Evolutionary conservation across 2,329 filamentous ascomycete species (phyloP).

Genomic region (Madurella mycetomatis): DNA sequence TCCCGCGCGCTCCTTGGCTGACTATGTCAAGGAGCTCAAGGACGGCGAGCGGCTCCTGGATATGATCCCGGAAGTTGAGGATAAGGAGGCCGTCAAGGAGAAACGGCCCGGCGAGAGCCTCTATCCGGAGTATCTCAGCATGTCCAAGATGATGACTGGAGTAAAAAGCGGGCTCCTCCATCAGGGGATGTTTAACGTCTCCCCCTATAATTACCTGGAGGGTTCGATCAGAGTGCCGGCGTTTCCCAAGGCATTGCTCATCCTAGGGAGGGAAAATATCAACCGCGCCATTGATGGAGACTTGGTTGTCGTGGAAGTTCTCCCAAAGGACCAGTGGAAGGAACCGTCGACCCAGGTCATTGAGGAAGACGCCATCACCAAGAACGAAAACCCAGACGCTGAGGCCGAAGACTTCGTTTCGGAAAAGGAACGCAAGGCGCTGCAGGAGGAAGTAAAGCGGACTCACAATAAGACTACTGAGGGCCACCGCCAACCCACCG

Average conservation of each 20-base stretch:
- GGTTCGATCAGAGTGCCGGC: slow-evolving; percentile 84
- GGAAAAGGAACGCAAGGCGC: slow-evolving; percentile 75
- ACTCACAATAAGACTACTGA: slow-evolving; percentile 74
- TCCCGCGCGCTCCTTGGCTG: slow-evolving; percentile 61
- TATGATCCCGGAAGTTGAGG: slow-evolving; percentile 81
- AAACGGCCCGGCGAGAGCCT: slow-evolving; percentile 64
- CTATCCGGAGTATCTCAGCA: slow-evolving; percentile 83
- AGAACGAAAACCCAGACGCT: slow-evolving; percentile 87
- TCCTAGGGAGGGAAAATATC: slow-evolving; percentile 92
- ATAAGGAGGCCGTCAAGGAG: slow-evolving; percentile 59
- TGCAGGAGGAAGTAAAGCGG: slow-evolving; percentile 88
- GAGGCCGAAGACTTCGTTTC: slow-evolving; percentile 77
- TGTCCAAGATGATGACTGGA: slow-evolving; percentile 92
- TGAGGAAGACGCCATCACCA: slow-evolving; percentile 86
- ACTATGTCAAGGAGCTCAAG: slow-evolving; percentile 80
- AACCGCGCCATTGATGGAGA: slow-evolving; percentile 92
- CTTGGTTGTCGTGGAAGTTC: slow-evolving; percentile 84
- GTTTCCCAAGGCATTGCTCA: slow-evolving; percentile 82
- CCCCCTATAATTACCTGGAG: slow-evolving; percentile 96
- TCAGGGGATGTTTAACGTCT: slow-evolving; percentile 93
- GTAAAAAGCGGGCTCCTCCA: slow-evolving; percentile 84
- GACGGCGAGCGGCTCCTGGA: slow-evolving; percentile 83
- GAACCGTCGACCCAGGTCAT: slow-evolving; percentile 91
- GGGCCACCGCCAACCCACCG: slow-evolving; percentile 80
- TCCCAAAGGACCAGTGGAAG: slow-evolving; percentile 96